Conservation (phyloP, 148 eudicot species). For the Persicaria tinctoria region DNA sequence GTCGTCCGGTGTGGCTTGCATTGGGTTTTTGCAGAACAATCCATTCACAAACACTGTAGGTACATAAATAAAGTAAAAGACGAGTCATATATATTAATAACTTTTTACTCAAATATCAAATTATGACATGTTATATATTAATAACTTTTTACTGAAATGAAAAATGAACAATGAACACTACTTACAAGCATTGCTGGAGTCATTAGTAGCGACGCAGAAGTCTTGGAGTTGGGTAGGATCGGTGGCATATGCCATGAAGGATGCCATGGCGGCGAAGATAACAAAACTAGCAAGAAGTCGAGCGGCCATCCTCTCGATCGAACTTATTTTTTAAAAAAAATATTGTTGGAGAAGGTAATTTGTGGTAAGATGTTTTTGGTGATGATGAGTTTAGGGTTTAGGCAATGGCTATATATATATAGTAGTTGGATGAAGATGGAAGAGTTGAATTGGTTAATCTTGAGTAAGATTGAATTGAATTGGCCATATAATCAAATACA, state of each 20-base stretch:
- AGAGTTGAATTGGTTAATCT: too few relatives aligned
- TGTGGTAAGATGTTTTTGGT: too few relatives aligned
- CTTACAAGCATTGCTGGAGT: background rate
- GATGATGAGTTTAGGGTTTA: background rate
- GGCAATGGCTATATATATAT: background rate
- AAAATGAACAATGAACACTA: background rate
- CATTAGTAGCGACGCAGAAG: background rate
- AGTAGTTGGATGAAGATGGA: background rate
- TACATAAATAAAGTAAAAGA: background rate
- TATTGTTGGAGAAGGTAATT: background rate
- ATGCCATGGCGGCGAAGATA: too few relatives aligned
- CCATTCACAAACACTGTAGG: background rate
- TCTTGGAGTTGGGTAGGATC: conserved; percentile 1
- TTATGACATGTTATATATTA: too few relatives aligned
- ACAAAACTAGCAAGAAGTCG: too few relatives aligned
- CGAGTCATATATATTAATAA: too few relatives aligned
- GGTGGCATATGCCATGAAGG: background rate
- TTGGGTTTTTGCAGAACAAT: background rate
- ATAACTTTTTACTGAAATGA: background rate
- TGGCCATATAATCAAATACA: too few relatives aligned
- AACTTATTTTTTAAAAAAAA: too few relatives aligned
- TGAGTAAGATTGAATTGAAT: too few relatives aligned
- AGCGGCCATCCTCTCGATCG: background rate
- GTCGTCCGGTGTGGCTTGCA: background rate
- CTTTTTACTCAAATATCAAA: too few relatives aligned